Percentiles rank a stretch among this genome's conserved stretches.
phyloP scores from a whole-genome alignment of 2,329 filamentous ascomycete genomes.

The Neopestalotiopsis clavispora region DNA sequence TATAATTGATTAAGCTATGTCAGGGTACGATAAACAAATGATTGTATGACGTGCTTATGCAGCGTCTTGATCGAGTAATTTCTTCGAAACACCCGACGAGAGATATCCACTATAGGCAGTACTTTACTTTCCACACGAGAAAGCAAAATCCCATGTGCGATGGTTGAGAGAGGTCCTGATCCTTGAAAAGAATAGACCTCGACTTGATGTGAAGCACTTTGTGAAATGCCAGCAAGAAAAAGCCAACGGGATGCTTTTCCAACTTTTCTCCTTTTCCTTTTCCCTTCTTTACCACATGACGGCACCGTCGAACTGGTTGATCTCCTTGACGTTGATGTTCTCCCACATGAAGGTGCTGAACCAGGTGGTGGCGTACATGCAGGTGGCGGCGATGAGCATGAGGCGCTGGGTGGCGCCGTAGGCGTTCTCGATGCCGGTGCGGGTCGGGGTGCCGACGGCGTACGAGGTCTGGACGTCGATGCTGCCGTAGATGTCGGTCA shows the following conservation, averaged over 20 bases:
- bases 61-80: background rate
- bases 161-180: background rate
- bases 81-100: background rate
- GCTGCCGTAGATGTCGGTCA: conserved; percentile 52
- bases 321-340: conserved; percentile 45
- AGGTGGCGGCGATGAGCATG: conserved; percentile 47
- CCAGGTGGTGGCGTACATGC: conserved; percentile 38
- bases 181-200: background rate
- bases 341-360: conserved; percentile 45
- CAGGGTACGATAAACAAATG: background rate
- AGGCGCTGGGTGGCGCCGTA: conserved; percentile 53
- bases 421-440: conserved; percentile 56
- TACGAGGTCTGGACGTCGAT: conserved; percentile 55
- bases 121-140: background rate
- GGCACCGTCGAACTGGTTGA: conserved; percentile 40
- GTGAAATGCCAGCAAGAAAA: background rate
- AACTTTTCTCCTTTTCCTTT: background rate
- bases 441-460: conserved; percentile 46
- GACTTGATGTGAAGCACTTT: background rate
- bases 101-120: background rate
- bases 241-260: background rate
- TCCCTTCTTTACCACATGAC: conserved; percentile 10
- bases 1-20: background rate
- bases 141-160: background rate
- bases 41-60: background rate